Evolutionary conservation across 139 green algal genomes (phyloP), one percentile per base, ranked within the genome.

Genomic region (Spirogloea muscicola): DNA sequence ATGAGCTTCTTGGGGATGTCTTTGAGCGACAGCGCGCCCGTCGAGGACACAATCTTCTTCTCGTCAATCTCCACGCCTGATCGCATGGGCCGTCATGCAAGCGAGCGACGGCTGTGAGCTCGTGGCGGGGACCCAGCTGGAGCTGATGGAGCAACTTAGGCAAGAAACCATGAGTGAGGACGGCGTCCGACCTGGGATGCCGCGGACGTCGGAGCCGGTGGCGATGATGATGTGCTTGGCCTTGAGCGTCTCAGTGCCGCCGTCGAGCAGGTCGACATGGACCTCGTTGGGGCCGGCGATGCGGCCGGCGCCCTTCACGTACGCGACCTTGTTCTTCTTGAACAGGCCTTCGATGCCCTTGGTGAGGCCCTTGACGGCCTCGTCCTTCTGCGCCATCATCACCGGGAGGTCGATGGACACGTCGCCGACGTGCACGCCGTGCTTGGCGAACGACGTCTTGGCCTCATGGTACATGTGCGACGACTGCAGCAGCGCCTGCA

Each of bases 311-410:
- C 94, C 94, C 73, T 96, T 92, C 21, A 93, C 88, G 59, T 99
- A 98, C 16, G 25, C 76, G 29, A 92, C 92, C 88, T 97, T 97
- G 87, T 99, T 96, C 86, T 99, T 98, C 74, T 99, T 97, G 86
- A 99, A 92, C 5, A 99, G 87, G 10, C 91, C 89, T 82, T 98
- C 94, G 43, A 99, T 93, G 48, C 94, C 94, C 81, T 94, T 95
- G 10, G 94, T 98, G 1, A 99, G 80, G 4, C 91, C 90, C 6
- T 80, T 61, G 10, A 99, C 92, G 9, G 92, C 90, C 37, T 86
- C 86, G 37, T 89, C 77, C 77, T 98, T 99, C 71, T 96, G 89
- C 74, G 88, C 85, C 89, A 96, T 93, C 88, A 99, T 97, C 61
- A 87, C 88, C 1, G 31, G 61, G 3, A 94, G 77, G 76, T 96